phyloP scores from a whole-genome alignment of 805 yeast species.

The Blastobotrys mokoenaii region DNA sequence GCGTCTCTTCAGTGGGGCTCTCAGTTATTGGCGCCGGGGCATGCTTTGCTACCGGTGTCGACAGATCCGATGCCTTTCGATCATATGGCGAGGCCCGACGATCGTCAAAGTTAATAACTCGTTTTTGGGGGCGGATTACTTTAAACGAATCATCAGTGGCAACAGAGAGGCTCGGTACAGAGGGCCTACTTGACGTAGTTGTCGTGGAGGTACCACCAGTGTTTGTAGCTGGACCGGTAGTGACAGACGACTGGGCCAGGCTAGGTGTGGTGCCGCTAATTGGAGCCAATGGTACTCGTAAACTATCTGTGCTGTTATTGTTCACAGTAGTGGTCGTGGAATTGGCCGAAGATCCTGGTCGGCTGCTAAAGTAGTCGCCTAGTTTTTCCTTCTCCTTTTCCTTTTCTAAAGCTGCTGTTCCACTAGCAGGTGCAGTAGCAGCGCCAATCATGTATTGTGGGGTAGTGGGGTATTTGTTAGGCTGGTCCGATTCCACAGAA shows the following conservation, averaged over 20 bases:
- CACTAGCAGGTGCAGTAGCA: constrained; percentile 21
- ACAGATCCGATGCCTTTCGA: constrained; percentile 6
- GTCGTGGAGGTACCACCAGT: constrained; percentile 2
- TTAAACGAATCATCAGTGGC: constrained; percentile 43
- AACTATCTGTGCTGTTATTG: background rate
- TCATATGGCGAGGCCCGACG: constrained; percentile 67
- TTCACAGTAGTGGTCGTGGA: background rate
- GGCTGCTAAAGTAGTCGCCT: constrained; percentile 2
- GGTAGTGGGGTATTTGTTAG: constrained; percentile 46
- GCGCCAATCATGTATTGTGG: constrained; percentile 57
- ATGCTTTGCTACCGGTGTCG: background rate
- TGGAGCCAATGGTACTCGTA: background rate
- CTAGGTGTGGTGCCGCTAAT: constrained; percentile 1
- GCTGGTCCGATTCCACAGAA: constrained; percentile 6
- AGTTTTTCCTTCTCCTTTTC: background rate
- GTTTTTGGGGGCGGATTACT: constrained; percentile 52
- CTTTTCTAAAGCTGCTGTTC: constrained; percentile 16
- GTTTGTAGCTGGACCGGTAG: background rate
- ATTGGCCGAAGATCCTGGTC: background rate
- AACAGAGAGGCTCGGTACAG: constrained; percentile 6
- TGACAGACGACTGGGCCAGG: too few species aligned
- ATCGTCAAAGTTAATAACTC: constrained; percentile 74
- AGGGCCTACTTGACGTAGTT: background rate
- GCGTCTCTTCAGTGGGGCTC: background rate
- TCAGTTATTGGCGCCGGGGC: background rate